Evolutionary conservation across 2,329 filamentous ascomycete genomes (phyloP).

Genomic region (Epichloe baconii): DNA sequence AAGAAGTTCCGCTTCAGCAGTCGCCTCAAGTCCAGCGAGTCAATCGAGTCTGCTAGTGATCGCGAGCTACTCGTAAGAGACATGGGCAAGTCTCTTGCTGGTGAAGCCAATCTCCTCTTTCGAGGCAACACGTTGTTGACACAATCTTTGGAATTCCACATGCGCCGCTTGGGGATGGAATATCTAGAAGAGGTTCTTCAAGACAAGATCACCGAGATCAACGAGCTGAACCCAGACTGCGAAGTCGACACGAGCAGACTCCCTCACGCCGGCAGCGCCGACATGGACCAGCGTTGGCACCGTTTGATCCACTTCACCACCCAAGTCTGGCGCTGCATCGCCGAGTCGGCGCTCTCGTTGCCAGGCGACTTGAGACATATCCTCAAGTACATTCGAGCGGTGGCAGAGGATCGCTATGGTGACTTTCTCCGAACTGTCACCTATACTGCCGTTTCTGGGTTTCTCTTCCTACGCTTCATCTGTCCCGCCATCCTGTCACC

Average conservation of each 20-base stretch:
- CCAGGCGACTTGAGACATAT: constrained; percentile 74
- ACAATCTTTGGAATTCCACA: constrained; percentile 86
- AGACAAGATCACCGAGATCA: constrained; percentile 81
- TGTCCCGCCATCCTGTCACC: constrained; percentile 94
- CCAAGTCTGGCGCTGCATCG: constrained; percentile 75
- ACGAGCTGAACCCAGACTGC: constrained; percentile 79
- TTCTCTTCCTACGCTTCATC: constrained; percentile 88
- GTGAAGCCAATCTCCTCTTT: constrained; percentile 90
- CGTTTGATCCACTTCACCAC: constrained; percentile 64
- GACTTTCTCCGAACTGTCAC: constrained; percentile 80
- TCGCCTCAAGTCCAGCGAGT: constrained; percentile 59
- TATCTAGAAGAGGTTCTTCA: constrained; percentile 79
- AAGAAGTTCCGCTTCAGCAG: constrained; percentile 62
- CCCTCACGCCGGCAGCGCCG: constrained; percentile 37
- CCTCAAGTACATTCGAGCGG: constrained; percentile 81
- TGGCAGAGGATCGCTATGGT: constrained; percentile 87
- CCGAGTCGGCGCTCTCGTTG: constrained; percentile 58
- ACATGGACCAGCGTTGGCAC: constrained; percentile 73
- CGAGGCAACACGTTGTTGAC: constrained; percentile 89
- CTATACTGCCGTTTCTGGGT: constrained; percentile 91
- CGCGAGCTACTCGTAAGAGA: constrained; percentile 62
- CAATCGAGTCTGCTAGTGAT: constrained; percentile 47
- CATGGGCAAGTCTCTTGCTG: constrained; percentile 64
- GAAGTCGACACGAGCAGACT: constrained; percentile 88
- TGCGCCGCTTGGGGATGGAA: constrained; percentile 86